Evolutionary conservation across 495 filamentous ascomycete genomes (phyloP).

Genomic region (Thozetella sp.): DNA sequence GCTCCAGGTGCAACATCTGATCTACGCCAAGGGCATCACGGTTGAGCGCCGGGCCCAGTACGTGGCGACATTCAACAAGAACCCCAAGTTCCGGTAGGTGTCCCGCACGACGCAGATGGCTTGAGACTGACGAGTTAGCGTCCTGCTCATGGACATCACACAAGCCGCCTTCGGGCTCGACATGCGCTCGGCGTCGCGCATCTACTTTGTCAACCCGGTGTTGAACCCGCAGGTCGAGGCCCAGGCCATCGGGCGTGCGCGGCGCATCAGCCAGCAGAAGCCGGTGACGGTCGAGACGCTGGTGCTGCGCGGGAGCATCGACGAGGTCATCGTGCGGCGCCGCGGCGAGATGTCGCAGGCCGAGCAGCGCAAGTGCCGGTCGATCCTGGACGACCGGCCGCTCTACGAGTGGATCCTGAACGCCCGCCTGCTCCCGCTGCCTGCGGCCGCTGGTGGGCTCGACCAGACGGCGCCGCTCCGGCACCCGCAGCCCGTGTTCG

Average conservation of each 20-base stretch:
- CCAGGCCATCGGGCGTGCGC: conserved; percentile 89
- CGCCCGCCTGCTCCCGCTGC: conserved; percentile 64
- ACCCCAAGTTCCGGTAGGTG: conserved; percentile 47
- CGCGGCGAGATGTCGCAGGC: conserved; percentile 75
- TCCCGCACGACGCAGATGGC: neutral
- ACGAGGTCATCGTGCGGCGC: conserved; percentile 80
- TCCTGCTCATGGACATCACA: conserved; percentile 86
- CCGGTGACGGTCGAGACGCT: conserved; percentile 88
- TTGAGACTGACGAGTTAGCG: conserved; percentile 45
- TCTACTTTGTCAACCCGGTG: conserved; percentile 92
- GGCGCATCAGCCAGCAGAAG: conserved; percentile 82
- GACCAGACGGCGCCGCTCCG: conserved; percentile 59
- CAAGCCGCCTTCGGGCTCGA: conserved; percentile 89
- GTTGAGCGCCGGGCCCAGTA: conserved; percentile 66
- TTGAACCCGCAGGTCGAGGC: conserved; percentile 85
- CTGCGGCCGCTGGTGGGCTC: conserved; percentile 39
- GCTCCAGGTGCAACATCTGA: conserved; percentile 74
- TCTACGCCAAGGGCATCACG: conserved; percentile 73
- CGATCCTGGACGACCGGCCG: conserved; percentile 71
- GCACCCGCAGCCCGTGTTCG: conserved; percentile 61
- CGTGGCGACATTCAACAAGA: conserved; percentile 74
- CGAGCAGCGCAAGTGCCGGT: conserved; percentile 69
- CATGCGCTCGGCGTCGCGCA: conserved; percentile 75
- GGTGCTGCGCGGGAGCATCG: conserved; percentile 77
- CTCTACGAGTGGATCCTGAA: conserved; percentile 82